Base-by-base conservation (phyloP, 441 rosid genomes). In the Kokia cookei region DNA sequence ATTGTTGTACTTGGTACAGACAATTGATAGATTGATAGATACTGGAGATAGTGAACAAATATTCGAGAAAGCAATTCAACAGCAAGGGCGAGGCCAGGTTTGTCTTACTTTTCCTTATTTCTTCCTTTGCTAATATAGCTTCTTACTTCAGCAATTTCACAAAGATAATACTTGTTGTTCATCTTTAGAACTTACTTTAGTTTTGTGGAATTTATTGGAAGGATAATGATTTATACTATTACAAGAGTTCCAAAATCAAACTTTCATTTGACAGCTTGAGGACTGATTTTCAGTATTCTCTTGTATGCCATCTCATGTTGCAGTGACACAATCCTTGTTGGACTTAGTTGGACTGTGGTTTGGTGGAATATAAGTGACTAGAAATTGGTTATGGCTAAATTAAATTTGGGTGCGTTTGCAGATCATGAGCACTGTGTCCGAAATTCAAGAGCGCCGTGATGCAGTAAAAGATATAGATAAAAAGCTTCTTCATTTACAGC, bases 381-480 rank as follows among this genome's bases (percentile, higher is more conserved):
- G 59, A 55, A 50, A 32, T 48, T 45, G 32, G 55, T 54, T 47
- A 19, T 61, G 66, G 15, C 14, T 65, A 62, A 72, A 29, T 53
- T 10, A 58, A 3, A 48, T 7, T 63, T 60, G 59, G 17, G 51
- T 37, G 24, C 27, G 10, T 78, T 74, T 79, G 82, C 87, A 94
- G 99, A 86, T 96, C 84, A 90, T 93, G 90, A 98, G 91, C 77
- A 96, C 98, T 53, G 77, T 96, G 51, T 98, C 98, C 48, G 99
- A 96, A 93, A 96, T 96, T 86, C 99, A 96, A 73, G 99, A 94
- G 81, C 96, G 98, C 14, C 98, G 91, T 83, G 98, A 89, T 73
- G 99, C 98, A 63, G 94, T 91, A 42, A 81, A 91, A 84, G 98
- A 94, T 42, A 82, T 96, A 73, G 98, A 94, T 80, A 86, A 77